Conservation (phyloP, 805 yeast species). For the Nakazawaea anatomiae region DNA sequence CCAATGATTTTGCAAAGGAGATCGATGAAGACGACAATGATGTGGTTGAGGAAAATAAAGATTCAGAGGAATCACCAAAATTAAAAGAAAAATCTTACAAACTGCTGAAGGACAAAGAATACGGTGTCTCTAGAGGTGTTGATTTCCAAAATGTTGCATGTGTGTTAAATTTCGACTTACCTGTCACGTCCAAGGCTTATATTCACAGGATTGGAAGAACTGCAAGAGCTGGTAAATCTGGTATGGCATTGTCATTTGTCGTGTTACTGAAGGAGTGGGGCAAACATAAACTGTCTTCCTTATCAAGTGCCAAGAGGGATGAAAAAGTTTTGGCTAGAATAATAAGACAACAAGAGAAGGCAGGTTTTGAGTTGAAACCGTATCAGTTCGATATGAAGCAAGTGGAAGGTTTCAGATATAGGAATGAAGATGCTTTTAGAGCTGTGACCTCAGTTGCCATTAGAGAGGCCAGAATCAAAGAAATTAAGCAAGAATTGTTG, state of each 20-base stretch:
- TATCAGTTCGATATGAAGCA: constrained; percentile 89
- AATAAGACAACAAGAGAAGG: constrained; percentile 64
- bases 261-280: constrained; percentile 81
- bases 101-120: constrained; percentile 59
- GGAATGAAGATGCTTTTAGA: constrained; percentile 96
- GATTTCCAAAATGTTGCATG: constrained; percentile 96
- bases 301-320: constrained; percentile 69
- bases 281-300: constrained; percentile 76
- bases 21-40: constrained; percentile 42
- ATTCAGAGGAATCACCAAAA: constrained; percentile 16
- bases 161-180: constrained; percentile 91
- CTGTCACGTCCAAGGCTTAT: constrained; percentile 82
- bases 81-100: constrained; percentile 21
- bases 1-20: constrained; percentile 49
- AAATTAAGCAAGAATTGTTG: constrained; percentile 78
- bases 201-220: constrained; percentile 95
- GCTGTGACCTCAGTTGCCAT: constrained; percentile 86
- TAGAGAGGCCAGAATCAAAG: constrained; percentile 89
- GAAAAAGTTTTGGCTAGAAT: constrained; percentile 80
- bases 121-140: constrained; percentile 94
- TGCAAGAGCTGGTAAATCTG: constrained; percentile 94
- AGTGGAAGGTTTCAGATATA: constrained; percentile 91
- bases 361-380: constrained; percentile 74
- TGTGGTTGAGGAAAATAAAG: constrained; percentile 15
- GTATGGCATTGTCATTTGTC: constrained; percentile 91